phyloP scores from a whole-genome alignment of 2,329 filamentous ascomycete species.

The Dactylonectria estremocensis region DNA sequence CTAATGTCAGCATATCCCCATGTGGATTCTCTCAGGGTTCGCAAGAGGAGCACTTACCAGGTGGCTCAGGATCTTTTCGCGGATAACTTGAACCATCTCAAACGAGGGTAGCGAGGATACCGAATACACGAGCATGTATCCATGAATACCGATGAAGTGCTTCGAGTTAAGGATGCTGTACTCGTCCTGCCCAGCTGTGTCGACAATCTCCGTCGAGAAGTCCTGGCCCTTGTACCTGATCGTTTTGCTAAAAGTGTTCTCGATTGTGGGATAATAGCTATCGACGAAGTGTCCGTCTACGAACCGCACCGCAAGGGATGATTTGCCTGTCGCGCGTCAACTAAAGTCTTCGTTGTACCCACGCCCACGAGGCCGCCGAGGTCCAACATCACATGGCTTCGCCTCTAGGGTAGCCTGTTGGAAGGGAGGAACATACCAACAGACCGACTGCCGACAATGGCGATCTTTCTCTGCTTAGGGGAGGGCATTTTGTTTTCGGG shows the following conservation, averaged over 20 bases:
- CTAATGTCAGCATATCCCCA: not conserved
- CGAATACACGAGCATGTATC: conserved; percentile 99
- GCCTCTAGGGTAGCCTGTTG: not conserved
- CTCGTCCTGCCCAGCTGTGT: conserved; percentile 98
- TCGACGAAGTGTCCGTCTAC: conserved; percentile 99
- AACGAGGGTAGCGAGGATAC: conserved; percentile 94
- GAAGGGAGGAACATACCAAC: conserved; percentile 67
- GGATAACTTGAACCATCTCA: conserved; percentile 96
- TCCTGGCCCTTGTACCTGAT: conserved; percentile 95
- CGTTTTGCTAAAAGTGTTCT: conserved; percentile 98
- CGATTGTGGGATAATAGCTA: conserved; percentile 98
- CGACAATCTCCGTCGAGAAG: conserved; percentile 96
- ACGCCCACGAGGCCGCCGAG: not conserved
- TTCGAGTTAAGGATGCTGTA: conserved; percentile 99
- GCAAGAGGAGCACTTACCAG: conserved; percentile 68
- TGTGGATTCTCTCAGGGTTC: not conserved
- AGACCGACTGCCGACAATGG: conserved; percentile 94
- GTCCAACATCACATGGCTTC: conserved; percentile 18
- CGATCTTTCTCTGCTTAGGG: conserved; percentile 93
- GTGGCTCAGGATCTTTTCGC: conserved; percentile 98
- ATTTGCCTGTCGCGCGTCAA: conserved; percentile 79
- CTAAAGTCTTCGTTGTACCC: conserved; percentile 17
- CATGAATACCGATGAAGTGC: conserved; percentile 99
- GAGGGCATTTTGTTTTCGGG: conserved; percentile 51
- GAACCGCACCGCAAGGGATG: conserved; percentile 95